Conservation (phyloP, 768 basidiomycete species). For the Xerocomellus dryophilus region DNA sequence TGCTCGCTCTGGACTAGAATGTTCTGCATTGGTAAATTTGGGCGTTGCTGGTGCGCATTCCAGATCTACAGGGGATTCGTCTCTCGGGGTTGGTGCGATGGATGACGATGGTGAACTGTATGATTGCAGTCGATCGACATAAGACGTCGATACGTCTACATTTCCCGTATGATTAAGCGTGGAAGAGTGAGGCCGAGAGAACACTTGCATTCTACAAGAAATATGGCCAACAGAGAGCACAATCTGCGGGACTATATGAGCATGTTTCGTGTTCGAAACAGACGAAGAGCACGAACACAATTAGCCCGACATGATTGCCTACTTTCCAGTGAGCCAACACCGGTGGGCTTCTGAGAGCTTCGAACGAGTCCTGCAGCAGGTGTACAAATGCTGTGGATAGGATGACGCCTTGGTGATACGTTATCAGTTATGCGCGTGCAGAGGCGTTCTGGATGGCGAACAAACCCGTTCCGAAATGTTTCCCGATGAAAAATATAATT, state of each 20-base stretch:
- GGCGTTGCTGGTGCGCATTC: conserved; percentile 1
- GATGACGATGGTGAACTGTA: conserved; percentile 53
- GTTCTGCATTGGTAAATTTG: conserved; percentile 1
- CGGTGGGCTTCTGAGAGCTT: conserved; percentile 46
- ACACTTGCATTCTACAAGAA: conserved; percentile 73
- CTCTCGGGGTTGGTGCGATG: conserved; percentile 28
- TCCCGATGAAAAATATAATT: conserved; percentile 77
- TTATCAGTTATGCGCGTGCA: not conserved
- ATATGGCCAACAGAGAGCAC: conserved; percentile 64
- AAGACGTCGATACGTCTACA: conserved; percentile 72
- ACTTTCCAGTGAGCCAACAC: conserved; percentile 49
- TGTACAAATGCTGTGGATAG: conserved; percentile 82
- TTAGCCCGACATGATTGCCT: conserved; percentile 61
- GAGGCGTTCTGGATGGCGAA: not conserved
- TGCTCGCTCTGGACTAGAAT: conserved; percentile 15
- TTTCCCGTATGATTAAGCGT: not conserved
- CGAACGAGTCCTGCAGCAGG: conserved; percentile 73
- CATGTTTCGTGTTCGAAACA: not conserved
- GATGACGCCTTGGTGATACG: conserved; percentile 57
- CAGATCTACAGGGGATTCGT: conserved; percentile 16
- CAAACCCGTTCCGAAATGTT: conserved; percentile 78
- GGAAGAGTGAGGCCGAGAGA: not conserved
- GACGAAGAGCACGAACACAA: conserved; percentile 57
- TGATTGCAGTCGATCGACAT: conserved; percentile 67
- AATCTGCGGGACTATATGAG: conserved; percentile 41